phyloP scores from a whole-genome alignment of 805 yeast species.

The Lachancea lanzarotensis region DNA sequence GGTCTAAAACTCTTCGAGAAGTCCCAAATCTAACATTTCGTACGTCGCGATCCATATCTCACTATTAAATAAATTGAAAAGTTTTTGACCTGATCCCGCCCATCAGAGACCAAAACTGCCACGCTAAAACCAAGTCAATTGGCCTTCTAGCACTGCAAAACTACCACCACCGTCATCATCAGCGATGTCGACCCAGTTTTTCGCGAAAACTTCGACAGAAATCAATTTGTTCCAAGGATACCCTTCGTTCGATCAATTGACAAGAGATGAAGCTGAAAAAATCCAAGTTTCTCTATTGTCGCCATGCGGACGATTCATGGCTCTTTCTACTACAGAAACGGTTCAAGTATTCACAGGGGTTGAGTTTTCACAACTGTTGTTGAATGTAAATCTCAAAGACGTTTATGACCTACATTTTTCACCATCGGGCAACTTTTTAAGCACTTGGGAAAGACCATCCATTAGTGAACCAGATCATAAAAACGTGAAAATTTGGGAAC shows the following conservation, averaged over 20 bases:
- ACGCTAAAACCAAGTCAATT: no score
- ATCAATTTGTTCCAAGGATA: slow-evolving; percentile 33
- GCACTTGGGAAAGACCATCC: slow-evolving; percentile 87
- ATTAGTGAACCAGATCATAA: slow-evolving; percentile 64
- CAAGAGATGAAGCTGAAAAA: slow-evolving; percentile 5
- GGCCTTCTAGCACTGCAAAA: neutral
- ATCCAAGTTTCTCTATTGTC: slow-evolving; percentile 25
- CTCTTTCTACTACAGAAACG: slow-evolving; percentile 24
- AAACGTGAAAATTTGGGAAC: slow-evolving; percentile 72
- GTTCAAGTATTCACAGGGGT: slow-evolving; percentile 28
- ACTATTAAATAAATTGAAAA: neutral
- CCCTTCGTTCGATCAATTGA: slow-evolving; percentile 19
- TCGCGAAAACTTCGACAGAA: slow-evolving; percentile 30
- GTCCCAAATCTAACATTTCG: neutral
- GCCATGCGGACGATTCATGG: slow-evolving; percentile 33
- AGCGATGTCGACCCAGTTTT: slow-evolving; percentile 32
- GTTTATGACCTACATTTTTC: slow-evolving; percentile 80
- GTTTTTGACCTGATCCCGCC: neutral
- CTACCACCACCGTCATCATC: neutral
- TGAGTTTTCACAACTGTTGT: slow-evolving; percentile 18
- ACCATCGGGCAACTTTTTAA: slow-evolving; percentile 75
- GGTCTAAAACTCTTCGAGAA: neutral
- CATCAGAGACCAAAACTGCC: no score
- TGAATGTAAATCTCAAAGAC: slow-evolving; percentile 42
- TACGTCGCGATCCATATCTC: neutral